phyloP scores from a whole-genome alignment of 2,329 filamentous ascomycete genomes.

The Didymella segeticola region DNA sequence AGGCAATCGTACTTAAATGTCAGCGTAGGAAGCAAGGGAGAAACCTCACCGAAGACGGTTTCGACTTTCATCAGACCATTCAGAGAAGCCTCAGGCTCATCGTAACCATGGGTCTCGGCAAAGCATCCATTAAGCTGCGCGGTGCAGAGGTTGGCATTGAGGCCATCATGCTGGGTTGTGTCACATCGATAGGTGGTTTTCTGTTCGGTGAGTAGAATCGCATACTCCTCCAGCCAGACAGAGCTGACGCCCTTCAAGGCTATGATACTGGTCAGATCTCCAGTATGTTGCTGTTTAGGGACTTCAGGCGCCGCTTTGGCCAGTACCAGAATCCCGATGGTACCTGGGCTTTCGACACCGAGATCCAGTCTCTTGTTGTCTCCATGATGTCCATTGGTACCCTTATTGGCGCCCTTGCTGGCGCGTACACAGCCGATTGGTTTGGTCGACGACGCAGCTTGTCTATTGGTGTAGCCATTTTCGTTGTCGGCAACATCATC shows the following conservation, averaged over 20 bases:
- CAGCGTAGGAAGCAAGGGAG: conserved; percentile 3
- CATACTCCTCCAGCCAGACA: too few species aligned
- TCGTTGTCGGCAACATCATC: conserved; percentile 52
- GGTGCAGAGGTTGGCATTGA: conserved; percentile 43
- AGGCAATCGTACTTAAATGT: conserved; percentile 30
- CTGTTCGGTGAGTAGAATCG: conserved; percentile 27
- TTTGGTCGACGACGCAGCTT: conserved; percentile 57
- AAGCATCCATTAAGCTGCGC: conserved; percentile 37
- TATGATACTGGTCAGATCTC: conserved; percentile 60
- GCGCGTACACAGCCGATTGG: conserved; percentile 61
- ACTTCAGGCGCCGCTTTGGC: conserved; percentile 66
- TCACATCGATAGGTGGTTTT: conserved; percentile 61
- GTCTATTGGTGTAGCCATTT: conserved; percentile 55
- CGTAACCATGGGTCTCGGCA: conserved; percentile 36
- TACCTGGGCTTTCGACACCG: conserved; percentile 47
- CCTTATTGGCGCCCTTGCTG: conserved; percentile 50
- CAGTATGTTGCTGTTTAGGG: conserved; percentile 51
- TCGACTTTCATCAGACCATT: not conserved
- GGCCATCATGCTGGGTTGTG: conserved; percentile 61
- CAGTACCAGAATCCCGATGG: conserved; percentile 51
- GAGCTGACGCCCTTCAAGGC: conserved; percentile 61
- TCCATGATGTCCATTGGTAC: conserved; percentile 50
- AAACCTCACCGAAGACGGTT: not conserved
- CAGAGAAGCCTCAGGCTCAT: conserved; percentile 4
- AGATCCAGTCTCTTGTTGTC: conserved; percentile 53